Evolutionary conservation across 345 rosid genomes (phyloP).

Genomic region (Reutealis trisperma): DNA sequence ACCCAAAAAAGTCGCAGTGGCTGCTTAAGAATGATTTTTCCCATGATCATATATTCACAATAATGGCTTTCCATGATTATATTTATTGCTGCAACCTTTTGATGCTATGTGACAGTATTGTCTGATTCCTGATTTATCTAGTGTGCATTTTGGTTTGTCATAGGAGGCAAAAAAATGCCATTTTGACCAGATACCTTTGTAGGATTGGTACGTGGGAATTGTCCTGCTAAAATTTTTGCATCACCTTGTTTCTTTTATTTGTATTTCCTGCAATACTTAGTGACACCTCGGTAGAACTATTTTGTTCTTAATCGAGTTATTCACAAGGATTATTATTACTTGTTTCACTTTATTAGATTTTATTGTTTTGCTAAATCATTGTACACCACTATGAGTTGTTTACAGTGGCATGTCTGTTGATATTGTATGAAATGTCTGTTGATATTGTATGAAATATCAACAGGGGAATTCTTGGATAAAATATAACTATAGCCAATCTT

Average conservation of each 20-base stretch:
- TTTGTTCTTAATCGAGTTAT: conserved; percentile 2
- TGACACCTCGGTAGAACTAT: background rate
- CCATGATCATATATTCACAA: background rate
- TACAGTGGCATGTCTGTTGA: background rate
- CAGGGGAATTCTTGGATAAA: too few species aligned
- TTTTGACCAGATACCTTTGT: conserved; percentile 6
- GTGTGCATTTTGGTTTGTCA: conserved; percentile 30
- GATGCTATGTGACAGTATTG: too few species aligned
- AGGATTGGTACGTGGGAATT: conserved; percentile 22
- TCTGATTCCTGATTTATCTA: background rate
- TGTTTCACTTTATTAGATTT: background rate
- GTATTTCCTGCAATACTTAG: background rate
- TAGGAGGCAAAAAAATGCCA: conserved; percentile 21
- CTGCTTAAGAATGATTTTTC: conserved; percentile 44
- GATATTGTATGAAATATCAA: too few species aligned
- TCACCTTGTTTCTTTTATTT: background rate
- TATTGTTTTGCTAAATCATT: background rate
- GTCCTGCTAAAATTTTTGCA: conserved; percentile 17
- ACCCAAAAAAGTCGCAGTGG: conserved; percentile 52
- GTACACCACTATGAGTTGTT: background rate
- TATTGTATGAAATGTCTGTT: background rate
- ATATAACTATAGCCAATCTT: too few species aligned
- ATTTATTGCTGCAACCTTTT: background rate
- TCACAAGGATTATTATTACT: background rate
- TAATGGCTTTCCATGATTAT: conserved; percentile 1